Conservation (phyloP, 176 grass and related monocot genomes). For the Oryza longistaminata region DNA sequence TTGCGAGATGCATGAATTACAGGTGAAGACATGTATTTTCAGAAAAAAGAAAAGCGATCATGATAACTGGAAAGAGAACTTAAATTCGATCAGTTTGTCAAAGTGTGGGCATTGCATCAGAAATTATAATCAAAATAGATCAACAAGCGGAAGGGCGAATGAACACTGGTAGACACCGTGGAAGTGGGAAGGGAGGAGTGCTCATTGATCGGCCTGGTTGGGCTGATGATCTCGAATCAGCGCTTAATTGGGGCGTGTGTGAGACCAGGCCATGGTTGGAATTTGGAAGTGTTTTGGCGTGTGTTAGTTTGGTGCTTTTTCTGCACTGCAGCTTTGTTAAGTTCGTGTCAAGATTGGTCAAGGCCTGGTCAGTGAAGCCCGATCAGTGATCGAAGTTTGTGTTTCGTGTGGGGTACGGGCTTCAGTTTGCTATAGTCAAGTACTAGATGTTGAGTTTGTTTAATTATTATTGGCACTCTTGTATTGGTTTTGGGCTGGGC, state of each 20-base stretch:
- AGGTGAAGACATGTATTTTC: no score
- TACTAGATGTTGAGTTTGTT: constrained; percentile 32
- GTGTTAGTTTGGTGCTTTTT: constrained; percentile 20
- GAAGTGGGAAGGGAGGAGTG: no score
- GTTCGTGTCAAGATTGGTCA: constrained; percentile 37
- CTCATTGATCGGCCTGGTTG: no score
- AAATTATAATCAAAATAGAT: no score
- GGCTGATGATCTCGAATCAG: no score
- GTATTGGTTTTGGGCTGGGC: constrained; percentile 24
- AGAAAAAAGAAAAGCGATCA: no score
- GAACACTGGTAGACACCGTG: no score
- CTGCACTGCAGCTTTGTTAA: constrained; percentile 22
- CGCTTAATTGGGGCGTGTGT: neutral
- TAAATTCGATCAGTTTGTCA: no score
- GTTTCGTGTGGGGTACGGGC: neutral
- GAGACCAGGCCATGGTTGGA: constrained; percentile 8
- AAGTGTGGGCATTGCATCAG: no score
- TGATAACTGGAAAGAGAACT: no score
- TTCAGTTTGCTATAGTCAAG: constrained; percentile 35
- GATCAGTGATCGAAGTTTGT: neutral
- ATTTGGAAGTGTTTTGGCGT: constrained; percentile 29
- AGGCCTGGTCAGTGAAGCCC: constrained; percentile 37
- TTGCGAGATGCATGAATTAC: no score
- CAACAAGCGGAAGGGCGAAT: no score
- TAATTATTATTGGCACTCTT: constrained; percentile 11